These are phyloP conservation scores for Pseudogymnoascus verrucosus DNA, from an alignment of 2,329 filamentous ascomycete species.

Conservation along the genomic window DNA sequence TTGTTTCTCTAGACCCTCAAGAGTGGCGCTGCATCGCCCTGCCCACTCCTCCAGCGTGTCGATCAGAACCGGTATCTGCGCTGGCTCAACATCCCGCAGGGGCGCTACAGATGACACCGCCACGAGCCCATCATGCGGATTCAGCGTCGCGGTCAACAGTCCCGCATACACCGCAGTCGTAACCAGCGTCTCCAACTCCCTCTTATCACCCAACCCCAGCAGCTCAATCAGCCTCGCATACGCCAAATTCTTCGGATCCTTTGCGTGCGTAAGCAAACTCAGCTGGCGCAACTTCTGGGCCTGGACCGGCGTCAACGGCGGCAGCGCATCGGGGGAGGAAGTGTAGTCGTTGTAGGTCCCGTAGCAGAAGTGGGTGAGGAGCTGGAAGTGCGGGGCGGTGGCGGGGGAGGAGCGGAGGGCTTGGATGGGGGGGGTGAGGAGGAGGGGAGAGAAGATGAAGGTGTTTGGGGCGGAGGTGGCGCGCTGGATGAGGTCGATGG, in stretches of 20 bases:
- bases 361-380: conserved; percentile 86
- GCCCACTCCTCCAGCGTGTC: conserved; percentile 66
- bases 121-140: conserved; percentile 67
- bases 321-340: conserved; percentile 45
- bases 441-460: conserved; percentile 90
- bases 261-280: conserved; percentile 66
- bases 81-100: conserved; percentile 74
- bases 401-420: conserved; percentile 58
- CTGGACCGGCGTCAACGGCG: conserved; percentile 64
- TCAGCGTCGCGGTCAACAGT: conserved; percentile 73
- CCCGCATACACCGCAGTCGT: conserved; percentile 82
- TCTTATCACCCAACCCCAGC: conserved; percentile 57
- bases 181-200: conserved; percentile 77
- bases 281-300: conserved; percentile 82
- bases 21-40: conserved; percentile 64
- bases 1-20: conserved; percentile 67
- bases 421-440: conserved; percentile 72
- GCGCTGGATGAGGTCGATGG: conserved; percentile 76
- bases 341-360: conserved; percentile 76
- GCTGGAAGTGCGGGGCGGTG: conserved; percentile 52
- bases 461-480: conserved; percentile 86
- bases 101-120: conserved; percentile 74
- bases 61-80: conserved; percentile 61
- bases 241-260: conserved; percentile 57
- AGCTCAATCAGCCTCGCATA: conserved; percentile 61